Evolutionary conservation across 2,329 filamentous ascomycete species (phyloP), one percentile per base, ranked within the genome.

Genomic region (Westerdykella sp.): DNA sequence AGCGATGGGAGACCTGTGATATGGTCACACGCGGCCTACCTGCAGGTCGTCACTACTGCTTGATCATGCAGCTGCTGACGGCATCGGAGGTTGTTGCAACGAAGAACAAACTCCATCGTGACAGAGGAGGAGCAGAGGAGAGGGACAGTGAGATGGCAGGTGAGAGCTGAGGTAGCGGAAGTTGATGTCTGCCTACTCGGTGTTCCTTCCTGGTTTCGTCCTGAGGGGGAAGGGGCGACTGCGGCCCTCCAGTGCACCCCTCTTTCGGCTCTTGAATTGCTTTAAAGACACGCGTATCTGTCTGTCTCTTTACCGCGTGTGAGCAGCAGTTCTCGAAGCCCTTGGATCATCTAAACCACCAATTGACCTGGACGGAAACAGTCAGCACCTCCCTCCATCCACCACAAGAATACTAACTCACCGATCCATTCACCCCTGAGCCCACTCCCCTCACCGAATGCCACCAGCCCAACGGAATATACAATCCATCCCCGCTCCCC

Each of bases 1-100:
- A 48, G 45, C 22, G 31, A 22, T n/a, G 13, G 58, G 34, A 56
- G 51, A 32, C 34, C 30, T n/a, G 25, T 12, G 14, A 21, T 35
- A 41, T 34, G 12, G 15, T 34, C 14, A 13, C 6, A 28, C 28
- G 13, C 25, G 30, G 53, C 72, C 54, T 63, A 86, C 87, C 85
- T 88, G 79, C 90, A 97, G 12, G 86, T 93, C 4, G 90, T 95
- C 28, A 95, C 87, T 1, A 95, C 76, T 10, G 88, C 90, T 49
- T 77, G 75, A 34, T 85, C 80, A 28, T 72, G 74, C 28, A 95
- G 75, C 51, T 83, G 78, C 34, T 71, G 72, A 37, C 87, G 79
- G 59, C 91, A 96, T 48, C 82, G 84, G 30, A 90, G 73, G 22
- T 80, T 78, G 63, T 96, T 96, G 72, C 91, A 96, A 30, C 80